Conservation (phyloP, 1,139 yeast species). For the Yamadazyma taylorii region DNA sequence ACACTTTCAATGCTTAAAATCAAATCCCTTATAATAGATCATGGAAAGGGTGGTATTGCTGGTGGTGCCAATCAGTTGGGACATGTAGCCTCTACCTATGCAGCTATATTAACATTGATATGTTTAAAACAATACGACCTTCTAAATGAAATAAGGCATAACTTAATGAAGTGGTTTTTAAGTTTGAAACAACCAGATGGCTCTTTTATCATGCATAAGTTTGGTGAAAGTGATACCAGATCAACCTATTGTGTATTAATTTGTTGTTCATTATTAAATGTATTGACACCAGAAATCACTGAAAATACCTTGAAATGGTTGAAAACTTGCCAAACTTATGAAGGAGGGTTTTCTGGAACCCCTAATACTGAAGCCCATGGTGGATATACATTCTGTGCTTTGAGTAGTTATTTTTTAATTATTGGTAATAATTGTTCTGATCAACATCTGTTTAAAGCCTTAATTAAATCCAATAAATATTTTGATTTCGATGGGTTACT, state of each 20-base stretch:
- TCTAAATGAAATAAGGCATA: conserved; percentile 24
- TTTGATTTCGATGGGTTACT: conserved; percentile 41
- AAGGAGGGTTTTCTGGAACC: conserved; percentile 90
- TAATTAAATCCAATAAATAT: conserved; percentile 13
- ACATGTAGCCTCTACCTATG: conserved; percentile 85
- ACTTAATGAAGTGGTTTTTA: conserved; percentile 65
- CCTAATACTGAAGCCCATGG: conserved; percentile 94
- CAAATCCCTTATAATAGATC: conserved; percentile 26
- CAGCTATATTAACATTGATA: conserved; percentile 66
- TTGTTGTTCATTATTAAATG: conserved; percentile 65
- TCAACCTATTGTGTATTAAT: conserved; percentile 85
- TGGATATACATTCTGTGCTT: conserved; percentile 90
- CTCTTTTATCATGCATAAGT: conserved; percentile 66
- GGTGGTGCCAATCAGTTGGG: conserved; percentile 84
- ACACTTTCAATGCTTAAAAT: conserved; percentile 20
- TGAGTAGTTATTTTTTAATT: conserved; percentile 63
- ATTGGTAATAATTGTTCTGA: conserved; percentile 22
- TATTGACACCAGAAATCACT: conserved; percentile 62
- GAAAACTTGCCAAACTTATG: conserved; percentile 78
- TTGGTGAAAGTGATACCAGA: conserved; percentile 87
- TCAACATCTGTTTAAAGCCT: conserved; percentile 19
- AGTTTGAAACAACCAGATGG: conserved; percentile 68
- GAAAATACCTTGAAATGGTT: conserved; percentile 61
- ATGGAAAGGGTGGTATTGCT: conserved; percentile 69
- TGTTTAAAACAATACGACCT: conserved; percentile 46